Base-by-base conservation (phyloP, 164 flowering plant species). In the Taxillus chinensis region DNA sequence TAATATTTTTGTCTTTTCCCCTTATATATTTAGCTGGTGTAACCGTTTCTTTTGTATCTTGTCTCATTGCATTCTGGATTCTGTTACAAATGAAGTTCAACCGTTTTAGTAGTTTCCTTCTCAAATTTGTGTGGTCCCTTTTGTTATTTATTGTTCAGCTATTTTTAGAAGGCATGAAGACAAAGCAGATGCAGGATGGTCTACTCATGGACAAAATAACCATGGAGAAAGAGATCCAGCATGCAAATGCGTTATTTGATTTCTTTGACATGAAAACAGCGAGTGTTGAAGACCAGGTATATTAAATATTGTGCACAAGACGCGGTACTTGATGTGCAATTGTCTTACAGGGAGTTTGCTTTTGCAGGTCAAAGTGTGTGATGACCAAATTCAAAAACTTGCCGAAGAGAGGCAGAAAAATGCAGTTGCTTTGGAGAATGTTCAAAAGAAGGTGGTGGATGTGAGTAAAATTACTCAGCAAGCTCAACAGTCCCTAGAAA, bases 221-320 rank as follows among this genome's bases (percentile, higher is more conserved):
- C 39, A 62, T 78, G 77, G 89, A 84, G 58, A 86, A 64, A 68
- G 82, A 79, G 62, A 66, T 88, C 71, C 86, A 82, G 56, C 85
- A 72, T 71, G 80, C 77, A 55, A 89, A 71, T 59, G 66, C 74
- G 51, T 77, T 84, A 65, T 74, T 81, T 56, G 79, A 79, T 61
- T 74, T 82, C 49, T 82, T 64, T 66, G 71, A 75, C 9, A 50
- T 69, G 55, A 85, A 81, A 79, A 86, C 81, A 69, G 70, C 73
- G 8, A 81, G 80, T 70, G 73, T 95, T 62, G 89, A 81, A 64
- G 92, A 95, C 55, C 98, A 95, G 90, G 99, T 95, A 74, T 49
- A 37, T 61, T 42, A 43, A 3, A 7, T 37, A 15, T 43, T 42
- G 11, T 27, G 27, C 27, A 27, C 27, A 27, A 27, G 27, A 27